These are phyloP conservation scores for Wickerhamomyces sp. DNA, from an alignment of 1,139 yeast genomes.

Conservation along the genomic window DNA sequence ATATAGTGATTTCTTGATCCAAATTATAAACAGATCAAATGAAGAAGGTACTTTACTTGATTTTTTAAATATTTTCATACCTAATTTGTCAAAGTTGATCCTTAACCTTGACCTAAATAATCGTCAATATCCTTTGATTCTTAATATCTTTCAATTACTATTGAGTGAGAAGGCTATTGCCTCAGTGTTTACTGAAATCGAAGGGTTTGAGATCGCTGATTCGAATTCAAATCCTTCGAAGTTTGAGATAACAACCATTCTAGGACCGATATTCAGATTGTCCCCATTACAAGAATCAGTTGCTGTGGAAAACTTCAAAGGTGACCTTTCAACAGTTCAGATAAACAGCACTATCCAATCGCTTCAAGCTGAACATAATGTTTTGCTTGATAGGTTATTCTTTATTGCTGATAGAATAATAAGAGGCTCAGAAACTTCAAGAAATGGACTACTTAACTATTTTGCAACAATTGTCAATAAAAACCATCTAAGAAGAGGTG, in stretches of 20 bases:
- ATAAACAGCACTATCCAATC: slow-evolving; percentile 48
- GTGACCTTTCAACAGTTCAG: slow-evolving; percentile 37
- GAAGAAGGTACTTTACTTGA: slow-evolving; percentile 67
- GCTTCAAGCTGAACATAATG: slow-evolving; percentile 55
- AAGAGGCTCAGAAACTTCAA: slow-evolving; percentile 66
- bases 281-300: slow-evolving; percentile 63
- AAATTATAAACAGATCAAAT: slow-evolving; percentile 52
- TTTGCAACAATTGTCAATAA: slow-evolving; percentile 68
- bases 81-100: slow-evolving; percentile 33
- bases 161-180: slow-evolving; percentile 63
- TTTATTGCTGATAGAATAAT: slow-evolving; percentile 67
- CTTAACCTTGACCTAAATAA: slow-evolving; percentile 36
- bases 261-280: slow-evolving; percentile 74
- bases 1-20: slow-evolving; percentile 52
- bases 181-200: slow-evolving; percentile 50
- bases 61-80: slow-evolving; percentile 52
- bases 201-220: slow-evolving; percentile 41
- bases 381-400: slow-evolving; percentile 57
- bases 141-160: slow-evolving; percentile 55
- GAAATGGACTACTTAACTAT: slow-evolving; percentile 60
- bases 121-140: slow-evolving; percentile 32
- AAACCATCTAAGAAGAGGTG: slow-evolving; percentile 85
- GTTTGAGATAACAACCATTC: slow-evolving; percentile 56
- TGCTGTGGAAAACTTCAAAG: slow-evolving; percentile 40
- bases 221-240: slow-evolving; percentile 35